Percentiles rank a stretch among this genome's conserved stretches.
Conservation (phyloP, 345 rosid genomes). For the Fremontodendron californicum region DNA sequence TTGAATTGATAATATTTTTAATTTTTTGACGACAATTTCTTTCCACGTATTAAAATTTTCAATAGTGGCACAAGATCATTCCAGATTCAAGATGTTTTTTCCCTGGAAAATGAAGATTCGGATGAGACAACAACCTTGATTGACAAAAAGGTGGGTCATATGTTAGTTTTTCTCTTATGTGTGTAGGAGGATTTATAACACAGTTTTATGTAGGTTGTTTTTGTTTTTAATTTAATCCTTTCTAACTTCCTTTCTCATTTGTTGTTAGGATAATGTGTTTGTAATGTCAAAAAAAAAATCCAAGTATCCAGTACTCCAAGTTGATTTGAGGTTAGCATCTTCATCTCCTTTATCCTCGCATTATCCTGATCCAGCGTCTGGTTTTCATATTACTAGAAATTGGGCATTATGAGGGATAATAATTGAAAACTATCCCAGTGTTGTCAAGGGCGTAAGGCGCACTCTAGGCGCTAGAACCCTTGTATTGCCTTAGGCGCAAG, state of each 20-base stretch:
- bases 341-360: not conserved
- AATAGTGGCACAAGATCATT: conserved; percentile 73
- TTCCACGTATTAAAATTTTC: not conserved
- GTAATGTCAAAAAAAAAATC: conserved; percentile 99
- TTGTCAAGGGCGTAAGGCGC: too few species aligned
- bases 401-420: not conserved
- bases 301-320: conserved; percentile 95
- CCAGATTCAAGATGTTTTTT: conserved; percentile 88
- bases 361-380: not conserved
- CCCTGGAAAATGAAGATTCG: conserved; percentile 87
- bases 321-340: conserved; percentile 73
- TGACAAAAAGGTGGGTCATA: conserved; percentile 74
- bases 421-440: conserved; percentile 1
- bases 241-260: conserved; percentile 15
- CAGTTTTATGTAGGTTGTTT: not conserved
- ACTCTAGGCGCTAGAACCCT: too few species aligned
- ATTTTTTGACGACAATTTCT: conserved; percentile 6
- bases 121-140: conserved; percentile 80
- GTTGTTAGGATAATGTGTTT: conserved; percentile 76
- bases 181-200: not conserved
- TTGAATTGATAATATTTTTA: not conserved
- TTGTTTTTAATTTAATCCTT: conserved; percentile 1
- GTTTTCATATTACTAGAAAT: not conserved
- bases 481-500: too few species aligned
- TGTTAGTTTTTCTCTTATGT: not conserved